These are phyloP conservation scores for Tetracladium setigerum DNA, from an alignment of 495 filamentous ascomycete genomes.

Conservation along the genomic window DNA sequence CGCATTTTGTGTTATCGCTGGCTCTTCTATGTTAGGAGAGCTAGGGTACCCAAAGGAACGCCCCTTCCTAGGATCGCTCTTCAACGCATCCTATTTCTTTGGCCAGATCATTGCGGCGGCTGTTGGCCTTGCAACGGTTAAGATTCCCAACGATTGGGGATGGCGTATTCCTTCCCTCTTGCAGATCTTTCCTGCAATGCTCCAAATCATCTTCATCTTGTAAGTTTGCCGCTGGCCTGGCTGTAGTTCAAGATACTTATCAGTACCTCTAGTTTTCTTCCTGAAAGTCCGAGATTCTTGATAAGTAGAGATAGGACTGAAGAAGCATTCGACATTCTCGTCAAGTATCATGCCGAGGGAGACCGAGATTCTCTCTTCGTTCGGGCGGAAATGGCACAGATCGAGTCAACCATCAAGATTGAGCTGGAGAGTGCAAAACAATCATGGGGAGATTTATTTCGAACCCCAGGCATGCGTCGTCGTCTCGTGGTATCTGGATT, in stretches of 20 bases:
- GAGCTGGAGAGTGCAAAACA: constrained; percentile 34
- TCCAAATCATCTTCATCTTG: constrained; percentile 2
- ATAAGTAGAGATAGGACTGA: constrained; percentile 50
- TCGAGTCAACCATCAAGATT: constrained; percentile 42
- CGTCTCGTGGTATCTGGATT: constrained; percentile 40
- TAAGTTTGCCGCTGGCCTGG: too few relatives aligned
- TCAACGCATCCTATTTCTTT: too few relatives aligned
- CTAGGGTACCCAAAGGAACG: too few relatives aligned
- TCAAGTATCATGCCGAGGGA: constrained; percentile 50
- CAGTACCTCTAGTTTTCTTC: too few relatives aligned
- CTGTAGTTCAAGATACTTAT: too few relatives aligned
- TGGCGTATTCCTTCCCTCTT: constrained; percentile 13
- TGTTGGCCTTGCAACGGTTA: constrained; percentile 27
- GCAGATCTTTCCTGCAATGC: constrained; percentile 2
- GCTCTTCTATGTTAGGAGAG: too few relatives aligned
- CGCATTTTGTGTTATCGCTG: too few relatives aligned
- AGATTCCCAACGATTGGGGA: constrained; percentile 1
- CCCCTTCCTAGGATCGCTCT: too few relatives aligned
- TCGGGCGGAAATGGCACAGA: constrained; percentile 45
- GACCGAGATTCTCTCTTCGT: constrained; percentile 44
- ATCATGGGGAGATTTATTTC: constrained; percentile 37
- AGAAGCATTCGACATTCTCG: constrained; percentile 46
- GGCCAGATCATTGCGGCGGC: too few relatives aligned
- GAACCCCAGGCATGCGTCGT: constrained; percentile 41
- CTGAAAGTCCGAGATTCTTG: constrained; percentile 48